Percentiles rank a stretch among this genome's conserved stretches.
phyloP scores from a whole-genome alignment of 2,329 filamentous ascomycete genomes.

The Trichoderma gracile region DNA sequence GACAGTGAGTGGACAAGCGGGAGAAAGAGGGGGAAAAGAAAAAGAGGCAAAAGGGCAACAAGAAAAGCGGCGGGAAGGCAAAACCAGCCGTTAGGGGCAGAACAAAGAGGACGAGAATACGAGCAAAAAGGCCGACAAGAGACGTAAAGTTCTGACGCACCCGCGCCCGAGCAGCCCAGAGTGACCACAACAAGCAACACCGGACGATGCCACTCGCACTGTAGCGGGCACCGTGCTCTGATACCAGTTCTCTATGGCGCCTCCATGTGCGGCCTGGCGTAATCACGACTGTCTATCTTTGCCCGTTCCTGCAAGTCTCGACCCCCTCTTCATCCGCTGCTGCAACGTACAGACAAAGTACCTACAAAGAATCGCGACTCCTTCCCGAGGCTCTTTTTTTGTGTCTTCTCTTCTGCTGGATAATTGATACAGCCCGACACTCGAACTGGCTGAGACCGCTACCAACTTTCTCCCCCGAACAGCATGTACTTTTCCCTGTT shows the following conservation, averaged over 20 bases:
- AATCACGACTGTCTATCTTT: constrained; percentile 3
- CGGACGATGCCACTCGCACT: neutral
- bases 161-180: neutral
- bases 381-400: too few species aligned
- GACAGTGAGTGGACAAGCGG: too few species aligned
- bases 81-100: too few species aligned
- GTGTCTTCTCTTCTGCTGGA: too few species aligned
- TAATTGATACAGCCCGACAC: too few species aligned
- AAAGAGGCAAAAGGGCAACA: too few species aligned
- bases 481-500: too few species aligned
- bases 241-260: neutral
- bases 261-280: neutral
- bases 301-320: constrained; percentile 13
- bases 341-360: too few species aligned
- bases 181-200: neutral
- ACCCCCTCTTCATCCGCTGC: neutral
- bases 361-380: too few species aligned
- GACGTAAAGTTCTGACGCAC: constrained; percentile 22
- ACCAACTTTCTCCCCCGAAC: too few species aligned
- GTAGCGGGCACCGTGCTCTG: neutral
- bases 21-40: neutral
- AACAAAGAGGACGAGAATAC: neutral
- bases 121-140: constrained; percentile 12
- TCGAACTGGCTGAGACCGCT: too few species aligned
- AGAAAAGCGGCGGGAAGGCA: too few species aligned